Evolutionary conservation across 352 stramenopile species (phyloP), one percentile per base, ranked within the genome.

Genomic region (Phytopythium helicoides): DNA sequence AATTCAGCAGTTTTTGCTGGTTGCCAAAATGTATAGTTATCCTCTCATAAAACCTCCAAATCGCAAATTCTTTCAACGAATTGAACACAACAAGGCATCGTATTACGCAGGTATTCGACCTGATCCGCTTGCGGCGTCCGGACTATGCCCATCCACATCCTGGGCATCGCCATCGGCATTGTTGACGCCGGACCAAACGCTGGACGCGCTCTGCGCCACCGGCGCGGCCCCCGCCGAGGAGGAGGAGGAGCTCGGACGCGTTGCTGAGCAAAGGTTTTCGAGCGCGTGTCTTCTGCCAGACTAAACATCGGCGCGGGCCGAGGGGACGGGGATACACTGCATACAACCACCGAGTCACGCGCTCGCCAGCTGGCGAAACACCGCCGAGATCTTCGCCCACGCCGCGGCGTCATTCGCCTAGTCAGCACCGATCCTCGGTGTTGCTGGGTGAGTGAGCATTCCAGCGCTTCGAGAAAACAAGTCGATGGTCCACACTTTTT

Each of bases 101-200:
- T n/a, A n/a, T n/a, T n/a, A n/a, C n/a, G n/a, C n/a, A n/a, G n/a
- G n/a, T n/a, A n/a, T n/a, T n/a, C n/a, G n/a, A n/a, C n/a, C n/a
- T n/a, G n/a, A n/a, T n/a, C n/a, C n/a, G n/a, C n/a, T n/a, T n/a
- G n/a, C n/a, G n/a, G n/a, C 31, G 31, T 28, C 45, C 14, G 28
- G 28, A 9, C 9, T 33, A 33, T 33, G 28, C 16, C 3, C 44
- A 1, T 6, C n/a, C 44, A 51, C 44, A 51, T 51, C 44, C 44
- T 51, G 23, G 25, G n/a, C n/a, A 10, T 28, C 9, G 26, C 8
- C 16, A 38, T 23, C n/a, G 10, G 26, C 16, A 23, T 37, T 40
- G 44, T 51, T 51, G 44, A 51, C 44, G 44, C 44, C 44, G 44
- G 44, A 51, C 44, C 25, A 31, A n/a, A 26, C 22, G 16, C 3